A percentile compares a stretch with the other conserved stretches of the same genome.
phyloP scores from a whole-genome alignment of 2,329 filamentous ascomycete genomes.

The Alternaria brassicae region DNA sequence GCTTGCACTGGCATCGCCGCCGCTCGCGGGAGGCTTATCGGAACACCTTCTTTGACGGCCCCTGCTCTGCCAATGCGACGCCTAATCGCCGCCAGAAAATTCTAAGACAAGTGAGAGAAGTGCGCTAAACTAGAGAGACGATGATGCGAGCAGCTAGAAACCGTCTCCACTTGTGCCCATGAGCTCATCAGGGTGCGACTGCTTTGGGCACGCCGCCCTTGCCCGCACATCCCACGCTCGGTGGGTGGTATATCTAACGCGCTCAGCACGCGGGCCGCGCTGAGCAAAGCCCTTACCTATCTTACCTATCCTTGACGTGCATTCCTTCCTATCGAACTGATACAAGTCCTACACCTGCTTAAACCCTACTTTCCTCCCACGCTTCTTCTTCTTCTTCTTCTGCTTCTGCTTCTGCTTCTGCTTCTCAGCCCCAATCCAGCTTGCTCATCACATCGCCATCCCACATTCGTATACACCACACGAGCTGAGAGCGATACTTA shows the following conservation, averaged over 20 bases:
- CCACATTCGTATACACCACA: slow-evolving; percentile 8
- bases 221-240: slow-evolving; percentile 26
- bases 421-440: slow-evolving; percentile 8
- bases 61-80: slow-evolving; percentile 2
- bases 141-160: slow-evolving; percentile 12
- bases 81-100: slow-evolving; percentile 19
- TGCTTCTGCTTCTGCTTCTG: too few relatives aligned
- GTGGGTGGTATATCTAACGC: slow-evolving; percentile 16
- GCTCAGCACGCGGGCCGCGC: slow-evolving; percentile 9
- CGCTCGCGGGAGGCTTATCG: slow-evolving; percentile 35
- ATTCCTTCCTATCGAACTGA: slow-evolving; percentile 3
- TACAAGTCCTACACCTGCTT: background rate
- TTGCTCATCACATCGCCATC: slow-evolving; percentile 14
- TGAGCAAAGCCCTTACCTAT: slow-evolving; percentile 2
- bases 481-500: background rate
- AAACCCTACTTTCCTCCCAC: slow-evolving; percentile 6
- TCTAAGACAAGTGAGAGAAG: slow-evolving; percentile 6
- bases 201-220: slow-evolving; percentile 28
- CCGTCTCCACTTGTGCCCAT: slow-evolving; percentile 20
- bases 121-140: slow-evolving; percentile 13
- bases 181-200: slow-evolving; percentile 23
- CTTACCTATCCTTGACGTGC: background rate
- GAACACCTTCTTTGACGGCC: slow-evolving; percentile 33
- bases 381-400: too few relatives aligned
- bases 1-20: slow-evolving; percentile 22